Conservation (phyloP, 148 eudicot species). For the Rhododendron mucronatum region DNA sequence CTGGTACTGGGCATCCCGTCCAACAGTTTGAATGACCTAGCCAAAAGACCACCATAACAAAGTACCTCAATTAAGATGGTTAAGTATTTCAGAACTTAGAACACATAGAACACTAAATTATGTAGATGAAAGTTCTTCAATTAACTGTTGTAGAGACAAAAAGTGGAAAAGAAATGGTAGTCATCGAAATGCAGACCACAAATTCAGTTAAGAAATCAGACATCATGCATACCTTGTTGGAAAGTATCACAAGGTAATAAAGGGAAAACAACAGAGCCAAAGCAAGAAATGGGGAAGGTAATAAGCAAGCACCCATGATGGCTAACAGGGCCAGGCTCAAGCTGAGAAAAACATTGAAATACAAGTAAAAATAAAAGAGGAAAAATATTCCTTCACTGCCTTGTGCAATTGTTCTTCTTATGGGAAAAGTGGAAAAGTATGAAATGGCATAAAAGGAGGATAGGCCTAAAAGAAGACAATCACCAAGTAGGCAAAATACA, state of each 20-base stretch:
- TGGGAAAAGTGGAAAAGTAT: neutral
- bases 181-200: neutral
- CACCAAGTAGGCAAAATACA: neutral
- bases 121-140: neutral
- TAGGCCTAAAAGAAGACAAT: neutral
- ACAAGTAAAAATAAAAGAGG: neutral
- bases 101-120: neutral
- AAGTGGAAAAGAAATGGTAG: neutral
- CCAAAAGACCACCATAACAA: conserved; percentile 8
- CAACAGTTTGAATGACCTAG: conserved; percentile 86
- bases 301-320: neutral
- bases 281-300: neutral
- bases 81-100: neutral
- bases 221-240: neutral
- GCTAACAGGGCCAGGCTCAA: neutral
- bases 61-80: neutral
- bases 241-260: neutral
- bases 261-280: neutral
- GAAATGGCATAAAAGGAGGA: neutral
- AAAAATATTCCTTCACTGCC: neutral
- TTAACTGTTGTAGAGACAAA: neutral
- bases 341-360: neutral
- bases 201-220: neutral
- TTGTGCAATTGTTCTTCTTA: neutral
- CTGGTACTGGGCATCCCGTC: conserved; percentile 61